These are phyloP conservation scores for Heliocybe sulcata DNA, from an alignment of 1,284 basidiomycete genomes.

Conservation along the genomic window DNA sequence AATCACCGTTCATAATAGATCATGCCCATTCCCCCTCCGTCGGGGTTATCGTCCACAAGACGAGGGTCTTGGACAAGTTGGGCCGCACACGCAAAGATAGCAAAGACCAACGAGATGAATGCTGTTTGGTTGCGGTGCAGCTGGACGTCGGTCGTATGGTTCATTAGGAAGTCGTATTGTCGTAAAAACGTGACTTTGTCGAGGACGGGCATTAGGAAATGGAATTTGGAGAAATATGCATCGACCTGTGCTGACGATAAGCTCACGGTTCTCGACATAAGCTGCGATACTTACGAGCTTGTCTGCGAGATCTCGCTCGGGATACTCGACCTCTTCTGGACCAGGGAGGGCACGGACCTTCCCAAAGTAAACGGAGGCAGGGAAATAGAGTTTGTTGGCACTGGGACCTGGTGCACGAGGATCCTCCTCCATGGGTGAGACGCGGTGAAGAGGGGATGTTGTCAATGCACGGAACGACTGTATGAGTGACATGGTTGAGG, in stretches of 20 bases:
- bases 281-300: constrained; percentile 49
- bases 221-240: constrained; percentile 78
- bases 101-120: constrained; percentile 75
- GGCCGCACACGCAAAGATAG: constrained; percentile 79
- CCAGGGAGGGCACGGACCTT: constrained; percentile 78
- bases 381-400: constrained; percentile 82
- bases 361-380: constrained; percentile 82
- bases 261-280: background rate
- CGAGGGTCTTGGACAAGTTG: constrained; percentile 70
- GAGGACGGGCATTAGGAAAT: constrained; percentile 80
- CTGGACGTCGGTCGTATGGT: constrained; percentile 43
- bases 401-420: constrained; percentile 66
- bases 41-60: constrained; percentile 44
- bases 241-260: constrained; percentile 48
- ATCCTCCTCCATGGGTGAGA: constrained; percentile 78
- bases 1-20: constrained; percentile 74
- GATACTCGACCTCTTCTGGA: constrained; percentile 84
- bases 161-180: constrained; percentile 70
- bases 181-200: constrained; percentile 76
- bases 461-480: constrained; percentile 79
- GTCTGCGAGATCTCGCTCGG: constrained; percentile 74
- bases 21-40: constrained; percentile 81
- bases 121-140: constrained; percentile 53
- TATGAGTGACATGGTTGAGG: constrained; percentile 85
- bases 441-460: constrained; percentile 64